phyloP scores from a whole-genome alignment of 2,329 filamentous ascomycete species.

The Fusarium denticulatum region DNA sequence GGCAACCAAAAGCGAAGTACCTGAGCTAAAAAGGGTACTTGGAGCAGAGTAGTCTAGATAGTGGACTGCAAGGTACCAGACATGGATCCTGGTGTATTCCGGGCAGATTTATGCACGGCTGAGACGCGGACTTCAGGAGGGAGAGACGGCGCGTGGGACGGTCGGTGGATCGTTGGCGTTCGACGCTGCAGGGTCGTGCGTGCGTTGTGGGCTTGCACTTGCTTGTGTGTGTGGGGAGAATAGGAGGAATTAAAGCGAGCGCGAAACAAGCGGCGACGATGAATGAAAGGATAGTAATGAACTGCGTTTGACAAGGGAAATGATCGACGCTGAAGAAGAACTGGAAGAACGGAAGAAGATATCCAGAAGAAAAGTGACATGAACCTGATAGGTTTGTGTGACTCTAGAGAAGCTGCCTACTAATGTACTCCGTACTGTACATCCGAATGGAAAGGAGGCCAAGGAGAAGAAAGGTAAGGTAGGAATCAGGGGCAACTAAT shows the following conservation, averaged over 20 bases:
- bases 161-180: constrained; percentile 42
- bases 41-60: constrained; percentile 19
- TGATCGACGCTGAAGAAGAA: constrained; percentile 17
- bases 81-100: constrained; percentile 30
- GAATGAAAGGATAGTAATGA: constrained; percentile 15
- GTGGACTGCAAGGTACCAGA: constrained; percentile 31
- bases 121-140: constrained; percentile 46
- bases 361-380: constrained; percentile 9
- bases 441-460: neutral
- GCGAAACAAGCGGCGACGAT: constrained; percentile 28
- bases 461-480: constrained; percentile 6
- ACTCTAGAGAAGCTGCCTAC: neutral
- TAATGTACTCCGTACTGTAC: neutral
- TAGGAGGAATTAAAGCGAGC: constrained; percentile 20
- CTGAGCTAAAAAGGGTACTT: constrained; percentile 30
- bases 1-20: constrained; percentile 29
- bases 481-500: constrained; percentile 34
- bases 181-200: constrained; percentile 38
- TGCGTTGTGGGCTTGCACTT: constrained; percentile 26
- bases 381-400: neutral
- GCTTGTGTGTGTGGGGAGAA: constrained; percentile 27
- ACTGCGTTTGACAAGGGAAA: constrained; percentile 1
- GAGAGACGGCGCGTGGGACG: constrained; percentile 45
- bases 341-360: constrained; percentile 7
- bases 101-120: constrained; percentile 45